Evolutionary conservation across 768 basidiomycete genomes (phyloP).

Genomic region (Mycena venus): DNA sequence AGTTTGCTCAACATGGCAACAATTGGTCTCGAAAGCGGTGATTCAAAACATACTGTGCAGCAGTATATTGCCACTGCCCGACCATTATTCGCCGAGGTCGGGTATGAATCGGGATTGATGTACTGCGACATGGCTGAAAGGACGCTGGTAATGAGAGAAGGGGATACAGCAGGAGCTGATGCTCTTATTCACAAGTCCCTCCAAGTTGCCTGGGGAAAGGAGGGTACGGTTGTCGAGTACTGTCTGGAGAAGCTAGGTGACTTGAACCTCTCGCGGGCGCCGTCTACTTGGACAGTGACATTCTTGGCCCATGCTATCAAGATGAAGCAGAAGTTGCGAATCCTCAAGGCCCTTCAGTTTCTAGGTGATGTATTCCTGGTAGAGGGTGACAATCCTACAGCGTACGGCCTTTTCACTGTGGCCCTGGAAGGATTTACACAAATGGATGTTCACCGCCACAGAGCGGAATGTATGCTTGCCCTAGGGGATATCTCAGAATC

Average conservation of each 20-base stretch:
- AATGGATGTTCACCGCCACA: neutral
- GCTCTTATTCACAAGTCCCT: too few relatives aligned
- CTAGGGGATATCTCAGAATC: neutral
- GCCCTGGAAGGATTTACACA: neutral
- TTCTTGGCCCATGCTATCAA: neutral
- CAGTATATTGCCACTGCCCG: too few relatives aligned
- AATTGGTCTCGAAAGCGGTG: too few relatives aligned
- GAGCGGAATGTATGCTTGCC: neutral
- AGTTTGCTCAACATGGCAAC: neutral
- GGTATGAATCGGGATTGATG: too few relatives aligned
- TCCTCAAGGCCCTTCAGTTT: neutral
- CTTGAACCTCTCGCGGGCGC: neutral
- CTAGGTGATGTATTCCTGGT: neutral
- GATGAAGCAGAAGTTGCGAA: neutral
- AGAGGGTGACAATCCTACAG: neutral
- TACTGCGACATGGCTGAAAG: too few relatives aligned
- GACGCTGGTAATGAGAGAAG: too few relatives aligned
- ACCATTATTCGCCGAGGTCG: too few relatives aligned
- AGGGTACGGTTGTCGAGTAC: too few relatives aligned
- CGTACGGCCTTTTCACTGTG: neutral
- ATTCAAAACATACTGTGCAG: too few relatives aligned
- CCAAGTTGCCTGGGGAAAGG: too few relatives aligned
- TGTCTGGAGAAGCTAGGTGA: neutral
- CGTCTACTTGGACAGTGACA: neutral
- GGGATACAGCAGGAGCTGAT: too few relatives aligned